A percentile compares a stretch with the other conserved stretches of the same genome.
These are phyloP conservation scores for Metschnikowia rubicola DNA, from an alignment of 805 yeast genomes.

Conservation along the genomic window DNA sequence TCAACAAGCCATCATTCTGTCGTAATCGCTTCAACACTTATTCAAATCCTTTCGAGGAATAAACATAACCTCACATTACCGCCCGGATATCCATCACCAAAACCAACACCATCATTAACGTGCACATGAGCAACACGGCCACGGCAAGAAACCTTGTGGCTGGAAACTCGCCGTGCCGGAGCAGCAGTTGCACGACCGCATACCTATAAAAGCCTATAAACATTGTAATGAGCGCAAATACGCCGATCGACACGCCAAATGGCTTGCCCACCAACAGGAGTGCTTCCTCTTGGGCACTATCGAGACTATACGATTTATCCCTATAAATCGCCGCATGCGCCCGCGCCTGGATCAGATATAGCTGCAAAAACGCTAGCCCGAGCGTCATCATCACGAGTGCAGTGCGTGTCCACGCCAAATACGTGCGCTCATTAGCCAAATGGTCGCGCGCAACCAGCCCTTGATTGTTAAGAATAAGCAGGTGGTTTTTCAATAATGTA, in stretches of 20 bases:
- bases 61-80: neutral
- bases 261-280: conserved; percentile 9
- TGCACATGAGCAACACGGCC: conserved; percentile 4
- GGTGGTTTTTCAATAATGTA: neutral
- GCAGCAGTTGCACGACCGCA: conserved; percentile 10
- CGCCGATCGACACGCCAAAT: conserved; percentile 11
- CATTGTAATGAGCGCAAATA: conserved; percentile 6
- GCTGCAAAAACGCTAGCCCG: conserved; percentile 60
- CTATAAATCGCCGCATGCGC: conserved; percentile 10
- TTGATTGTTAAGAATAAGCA: conserved; percentile 23
- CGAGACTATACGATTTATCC: neutral
- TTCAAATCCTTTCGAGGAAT: too few species aligned
- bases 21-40: too few species aligned
- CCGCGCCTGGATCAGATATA: conserved; percentile 41
- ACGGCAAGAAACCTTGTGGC: conserved; percentile 11
- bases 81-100: conserved; percentile 11
- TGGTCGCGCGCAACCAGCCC: conserved; percentile 41
- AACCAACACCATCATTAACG: conserved; percentile 9
- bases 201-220: conserved; percentile 11
- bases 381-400: conserved; percentile 54
- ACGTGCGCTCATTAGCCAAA: conserved; percentile 63
- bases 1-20: too few species aligned
- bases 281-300: neutral
- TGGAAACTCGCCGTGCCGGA: conserved; percentile 11
- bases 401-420: conserved; percentile 62